Conservation (phyloP, 805 yeast genomes). For the Kuraishia hungarica region DNA sequence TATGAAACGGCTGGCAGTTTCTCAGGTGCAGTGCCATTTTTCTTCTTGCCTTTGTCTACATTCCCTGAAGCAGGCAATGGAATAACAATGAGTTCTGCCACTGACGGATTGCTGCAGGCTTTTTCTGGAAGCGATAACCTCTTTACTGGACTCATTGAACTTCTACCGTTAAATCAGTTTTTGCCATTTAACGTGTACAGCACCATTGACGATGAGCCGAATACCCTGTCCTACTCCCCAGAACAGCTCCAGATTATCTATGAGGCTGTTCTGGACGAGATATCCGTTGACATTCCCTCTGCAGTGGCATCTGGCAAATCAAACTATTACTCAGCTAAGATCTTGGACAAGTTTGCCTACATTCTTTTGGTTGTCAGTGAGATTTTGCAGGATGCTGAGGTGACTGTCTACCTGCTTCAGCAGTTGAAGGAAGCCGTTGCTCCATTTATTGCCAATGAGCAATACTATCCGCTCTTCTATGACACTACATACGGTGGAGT, state of each 20-base stretch:
- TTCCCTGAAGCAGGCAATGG: constrained; percentile 33
- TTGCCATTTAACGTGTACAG: constrained; percentile 8
- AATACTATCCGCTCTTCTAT: constrained; percentile 41
- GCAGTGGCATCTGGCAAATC: constrained; percentile 30
- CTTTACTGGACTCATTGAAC: constrained; percentile 28
- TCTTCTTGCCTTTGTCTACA: constrained; percentile 51
- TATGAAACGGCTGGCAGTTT: constrained; percentile 47
- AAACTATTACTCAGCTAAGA: constrained; percentile 47
- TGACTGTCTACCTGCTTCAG: constrained; percentile 38
- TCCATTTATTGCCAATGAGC: constrained; percentile 29
- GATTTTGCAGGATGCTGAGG: constrained; percentile 32
- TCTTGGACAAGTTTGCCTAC: constrained; percentile 50
- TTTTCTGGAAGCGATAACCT: constrained; percentile 29
- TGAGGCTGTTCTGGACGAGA: constrained; percentile 35
- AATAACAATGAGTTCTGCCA: constrained; percentile 32
- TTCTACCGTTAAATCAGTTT: constrained; percentile 31
- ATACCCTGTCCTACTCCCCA: constrained; percentile 26
- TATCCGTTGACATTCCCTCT: constrained; percentile 30
- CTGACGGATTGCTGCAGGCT: constrained; percentile 43
- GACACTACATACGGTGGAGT: constrained; percentile 50
- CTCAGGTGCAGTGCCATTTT: constrained; percentile 30
- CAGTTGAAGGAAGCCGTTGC: constrained; percentile 38
- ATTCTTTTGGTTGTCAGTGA: constrained; percentile 42
- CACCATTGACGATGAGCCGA: constrained; percentile 10
- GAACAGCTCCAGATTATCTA: constrained; percentile 36